Conservation (phyloP, 2,329 filamentous ascomycete species). For the Elsinoe ampelina region DNA sequence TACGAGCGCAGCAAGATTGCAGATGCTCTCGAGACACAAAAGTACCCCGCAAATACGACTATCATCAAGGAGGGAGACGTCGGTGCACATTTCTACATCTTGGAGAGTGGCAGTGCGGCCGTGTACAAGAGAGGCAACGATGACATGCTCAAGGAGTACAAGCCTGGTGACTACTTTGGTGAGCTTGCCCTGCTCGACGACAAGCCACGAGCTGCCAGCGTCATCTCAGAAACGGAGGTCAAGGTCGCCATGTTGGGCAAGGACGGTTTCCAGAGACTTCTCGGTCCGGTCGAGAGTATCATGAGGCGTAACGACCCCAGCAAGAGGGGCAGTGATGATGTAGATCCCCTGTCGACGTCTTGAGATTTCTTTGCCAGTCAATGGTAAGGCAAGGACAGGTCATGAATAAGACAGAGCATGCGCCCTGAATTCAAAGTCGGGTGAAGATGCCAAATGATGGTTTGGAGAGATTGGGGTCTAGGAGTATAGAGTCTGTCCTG, state of each 20-base stretch:
- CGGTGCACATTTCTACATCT: conserved; percentile 82
- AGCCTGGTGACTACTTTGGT: conserved; percentile 93
- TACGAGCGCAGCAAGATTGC: conserved; percentile 98
- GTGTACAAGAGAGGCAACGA: conserved; percentile 70
- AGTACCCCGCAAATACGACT: conserved; percentile 65
- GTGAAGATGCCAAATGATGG: neutral
- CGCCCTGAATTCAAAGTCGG: neutral
- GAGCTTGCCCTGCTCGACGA: conserved; percentile 91
- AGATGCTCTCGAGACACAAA: conserved; percentile 85
- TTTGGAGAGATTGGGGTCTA: neutral
- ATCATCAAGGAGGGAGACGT: conserved; percentile 91
- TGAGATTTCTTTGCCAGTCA: neutral
- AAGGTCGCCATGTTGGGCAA: conserved; percentile 91
- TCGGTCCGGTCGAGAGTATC: conserved; percentile 89
- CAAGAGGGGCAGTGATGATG: conserved; percentile 26
- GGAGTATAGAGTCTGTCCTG: conserved; percentile 9
- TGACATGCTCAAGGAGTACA: conserved; percentile 66
- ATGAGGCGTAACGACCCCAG: conserved; percentile 67
- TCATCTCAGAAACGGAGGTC: conserved; percentile 74
- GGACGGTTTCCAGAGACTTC: conserved; percentile 83
- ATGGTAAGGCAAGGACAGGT: neutral
- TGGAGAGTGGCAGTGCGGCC: conserved; percentile 79
- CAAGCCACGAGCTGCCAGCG: conserved; percentile 80
- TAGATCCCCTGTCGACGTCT: conserved; percentile 16
- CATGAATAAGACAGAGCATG: neutral